Conservation (phyloP, 2,329 filamentous ascomycete genomes). For the Myriosclerotinia curreyana region DNA sequence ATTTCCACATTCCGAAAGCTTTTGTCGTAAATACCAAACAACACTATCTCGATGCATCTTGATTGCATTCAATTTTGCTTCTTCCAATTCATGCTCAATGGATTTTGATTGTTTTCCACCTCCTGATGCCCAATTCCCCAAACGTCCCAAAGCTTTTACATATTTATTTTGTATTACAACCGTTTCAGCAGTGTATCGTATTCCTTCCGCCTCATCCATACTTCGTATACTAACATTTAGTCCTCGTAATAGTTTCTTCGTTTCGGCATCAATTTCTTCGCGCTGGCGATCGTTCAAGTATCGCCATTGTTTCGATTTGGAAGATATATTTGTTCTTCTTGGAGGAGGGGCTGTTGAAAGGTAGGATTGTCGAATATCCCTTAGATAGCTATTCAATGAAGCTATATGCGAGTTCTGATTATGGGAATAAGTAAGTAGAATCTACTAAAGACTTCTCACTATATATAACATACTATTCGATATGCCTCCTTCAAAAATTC, state of each 20-base stretch:
- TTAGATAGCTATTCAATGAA: conserved; percentile 75
- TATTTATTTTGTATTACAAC: conserved; percentile 70
- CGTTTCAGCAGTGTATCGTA: conserved; percentile 72
- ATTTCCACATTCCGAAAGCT: conserved; percentile 71
- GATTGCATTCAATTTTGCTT: conserved; percentile 64
- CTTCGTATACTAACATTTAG: conserved; percentile 77
- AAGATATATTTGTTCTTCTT: conserved; percentile 42
- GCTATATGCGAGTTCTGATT: conserved; percentile 77
- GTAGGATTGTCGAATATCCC: conserved; percentile 82
- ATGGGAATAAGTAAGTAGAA: conserved; percentile 29
- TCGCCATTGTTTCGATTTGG: conserved; percentile 36
- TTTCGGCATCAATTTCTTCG: conserved; percentile 82
- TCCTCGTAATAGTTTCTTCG: conserved; percentile 80
- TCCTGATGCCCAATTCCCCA: conserved; percentile 67
- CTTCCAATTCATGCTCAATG: conserved; percentile 67
- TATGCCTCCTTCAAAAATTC: conserved; percentile 93
- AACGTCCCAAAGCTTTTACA: conserved; percentile 59
- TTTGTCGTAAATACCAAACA: conserved; percentile 74
- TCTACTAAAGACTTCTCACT: conserved; percentile 18
- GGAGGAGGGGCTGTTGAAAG: conserved; percentile 72
- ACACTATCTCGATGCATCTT: conserved; percentile 76
- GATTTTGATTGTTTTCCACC: conserved; percentile 53
- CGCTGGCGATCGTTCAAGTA: conserved; percentile 73
- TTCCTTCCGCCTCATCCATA: conserved; percentile 76
- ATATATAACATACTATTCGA: conserved; percentile 69